These are phyloP conservation scores for Tricholoma bakamatsutake DNA, from an alignment of 768 basidiomycete genomes.

Conservation along the genomic window DNA sequence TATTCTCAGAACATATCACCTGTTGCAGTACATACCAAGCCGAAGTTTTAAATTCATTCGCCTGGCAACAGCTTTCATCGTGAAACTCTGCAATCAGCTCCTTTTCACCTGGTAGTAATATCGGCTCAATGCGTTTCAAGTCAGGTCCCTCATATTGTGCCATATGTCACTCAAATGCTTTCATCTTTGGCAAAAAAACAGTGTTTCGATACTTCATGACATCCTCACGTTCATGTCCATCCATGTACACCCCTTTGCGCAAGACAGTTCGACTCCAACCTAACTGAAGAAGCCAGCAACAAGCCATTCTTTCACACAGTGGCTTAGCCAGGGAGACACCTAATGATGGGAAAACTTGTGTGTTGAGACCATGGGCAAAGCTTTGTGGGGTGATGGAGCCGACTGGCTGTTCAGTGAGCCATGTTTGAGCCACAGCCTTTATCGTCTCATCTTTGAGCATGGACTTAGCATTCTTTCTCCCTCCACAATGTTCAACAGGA, in stretches of 20 bases:
- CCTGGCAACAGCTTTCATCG: background rate
- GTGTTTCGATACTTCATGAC: slow-evolving; percentile 5
- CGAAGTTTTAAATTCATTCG: background rate
- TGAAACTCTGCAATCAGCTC: background rate
- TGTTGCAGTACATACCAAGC: background rate
- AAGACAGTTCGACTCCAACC: slow-evolving; percentile 6
- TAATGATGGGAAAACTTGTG: slow-evolving; percentile 24
- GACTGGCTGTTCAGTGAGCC: slow-evolving; percentile 18
- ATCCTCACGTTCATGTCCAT: no score
- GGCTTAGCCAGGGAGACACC: slow-evolving; percentile 19
- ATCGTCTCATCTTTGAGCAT: background rate
- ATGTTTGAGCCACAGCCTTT: slow-evolving; percentile 3
- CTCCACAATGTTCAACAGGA: background rate
- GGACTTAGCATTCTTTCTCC: background rate
- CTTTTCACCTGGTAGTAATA: no score
- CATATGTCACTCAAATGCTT: slow-evolving; percentile 4
- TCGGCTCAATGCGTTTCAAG: background rate
- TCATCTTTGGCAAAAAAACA: slow-evolving; percentile 2
- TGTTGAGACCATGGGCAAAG: slow-evolving; percentile 21
- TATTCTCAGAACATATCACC: background rate
- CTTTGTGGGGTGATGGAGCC: slow-evolving; percentile 24
- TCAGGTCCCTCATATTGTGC: background rate
- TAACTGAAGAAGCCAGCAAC: slow-evolving; percentile 31
- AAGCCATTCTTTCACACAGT: slow-evolving; percentile 26
- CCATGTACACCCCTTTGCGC: no score